A percentile compares a stretch with the other conserved stretches of the same genome.
phyloP scores from a whole-genome alignment of 2,329 filamentous ascomycete species.

The Trichophyton rubrum region DNA sequence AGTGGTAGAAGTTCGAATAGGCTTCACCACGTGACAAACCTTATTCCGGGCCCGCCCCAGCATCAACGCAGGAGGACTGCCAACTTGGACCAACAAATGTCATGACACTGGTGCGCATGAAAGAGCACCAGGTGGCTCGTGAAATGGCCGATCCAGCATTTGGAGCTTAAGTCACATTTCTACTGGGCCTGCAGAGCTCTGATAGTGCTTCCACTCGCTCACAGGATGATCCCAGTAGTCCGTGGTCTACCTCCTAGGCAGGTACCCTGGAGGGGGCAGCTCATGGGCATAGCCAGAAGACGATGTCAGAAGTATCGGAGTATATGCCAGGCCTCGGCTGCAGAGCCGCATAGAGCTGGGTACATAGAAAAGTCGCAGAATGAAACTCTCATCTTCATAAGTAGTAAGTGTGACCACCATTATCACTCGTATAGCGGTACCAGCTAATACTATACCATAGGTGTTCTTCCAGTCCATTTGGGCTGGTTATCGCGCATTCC shows the following conservation, averaged over 20 bases:
- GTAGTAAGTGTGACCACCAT: constrained; percentile 47
- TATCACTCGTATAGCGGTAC: neutral
- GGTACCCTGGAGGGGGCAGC: neutral
- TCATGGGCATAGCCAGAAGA: neutral
- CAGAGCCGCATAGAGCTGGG: constrained; percentile 36
- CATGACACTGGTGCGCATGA: neutral
- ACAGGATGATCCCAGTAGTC: neutral
- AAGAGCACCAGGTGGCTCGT: neutral
- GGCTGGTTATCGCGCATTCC: constrained; percentile 48
- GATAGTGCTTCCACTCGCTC: neutral
- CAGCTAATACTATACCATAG: constrained; percentile 31
- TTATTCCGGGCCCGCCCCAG: neutral
- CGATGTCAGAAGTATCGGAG: neutral
- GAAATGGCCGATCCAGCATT: neutral
- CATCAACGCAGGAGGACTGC: too few relatives aligned
- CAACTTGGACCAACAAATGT: neutral
- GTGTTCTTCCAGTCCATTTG: constrained; percentile 72
- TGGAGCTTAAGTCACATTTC: neutral
- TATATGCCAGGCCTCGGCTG: neutral
- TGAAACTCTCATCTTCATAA: constrained; percentile 79
- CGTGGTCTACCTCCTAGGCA: neutral
- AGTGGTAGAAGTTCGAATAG: neutral
- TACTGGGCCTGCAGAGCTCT: neutral
- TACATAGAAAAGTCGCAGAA: constrained; percentile 67
- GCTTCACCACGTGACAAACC: neutral